These are phyloP conservation scores for Leccinum angustisporum DNA, from an alignment of 1,284 basidiomycete species.

Conservation along the genomic window DNA sequence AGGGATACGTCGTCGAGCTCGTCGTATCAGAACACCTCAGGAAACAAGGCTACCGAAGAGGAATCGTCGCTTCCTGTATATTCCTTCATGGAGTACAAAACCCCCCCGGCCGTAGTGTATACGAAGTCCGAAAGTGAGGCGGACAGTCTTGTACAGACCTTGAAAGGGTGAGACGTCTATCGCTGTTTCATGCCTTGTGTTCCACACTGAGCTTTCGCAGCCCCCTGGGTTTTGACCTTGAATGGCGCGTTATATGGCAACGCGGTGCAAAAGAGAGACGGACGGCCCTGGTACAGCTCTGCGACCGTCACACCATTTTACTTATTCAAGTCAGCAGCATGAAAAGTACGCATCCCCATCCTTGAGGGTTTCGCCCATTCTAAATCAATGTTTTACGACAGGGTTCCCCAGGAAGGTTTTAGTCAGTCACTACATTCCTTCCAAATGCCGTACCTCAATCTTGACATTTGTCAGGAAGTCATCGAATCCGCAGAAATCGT, in stretches of 20 bases:
- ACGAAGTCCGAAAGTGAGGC: conserved; percentile 43
- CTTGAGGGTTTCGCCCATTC: background rate
- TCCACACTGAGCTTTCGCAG: conserved; percentile 30
- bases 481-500: conserved; percentile 46
- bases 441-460: background rate
- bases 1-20: conserved; percentile 5
- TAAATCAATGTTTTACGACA: conserved; percentile 14
- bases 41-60: background rate
- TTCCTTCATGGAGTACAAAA: conserved; percentile 40
- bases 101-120: conserved; percentile 40
- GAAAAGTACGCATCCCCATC: conserved; percentile 39
- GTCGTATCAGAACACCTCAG: conserved; percentile 4
- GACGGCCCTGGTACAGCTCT: conserved; percentile 55
- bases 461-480: conserved; percentile 38
- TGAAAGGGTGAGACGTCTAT: conserved; percentile 38
- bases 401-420: conserved; percentile 47
- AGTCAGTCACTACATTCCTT: conserved; percentile 7
- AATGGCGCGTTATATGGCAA: conserved; percentile 51
- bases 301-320: conserved; percentile 46
- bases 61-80: conserved; percentile 33
- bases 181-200: background rate
- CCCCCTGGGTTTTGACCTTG: conserved; percentile 60
- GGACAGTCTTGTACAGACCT: conserved; percentile 38
- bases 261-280: conserved; percentile 34
- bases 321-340: conserved; percentile 59